phyloP scores from a whole-genome alignment of 2,329 filamentous ascomycete genomes.

The Curvularia verruculosa region DNA sequence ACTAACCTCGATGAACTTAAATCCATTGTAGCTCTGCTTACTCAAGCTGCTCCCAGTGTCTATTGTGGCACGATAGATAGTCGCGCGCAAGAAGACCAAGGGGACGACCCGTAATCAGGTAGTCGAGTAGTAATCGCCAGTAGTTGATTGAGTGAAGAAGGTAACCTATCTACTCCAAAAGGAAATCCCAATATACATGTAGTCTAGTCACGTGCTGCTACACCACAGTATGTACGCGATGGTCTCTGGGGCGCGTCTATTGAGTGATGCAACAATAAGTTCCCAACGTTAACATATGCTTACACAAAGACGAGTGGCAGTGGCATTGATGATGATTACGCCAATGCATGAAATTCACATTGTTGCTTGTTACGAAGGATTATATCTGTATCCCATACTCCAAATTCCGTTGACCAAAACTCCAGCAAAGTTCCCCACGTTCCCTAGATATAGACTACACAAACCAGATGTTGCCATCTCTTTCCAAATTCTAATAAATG shows the following conservation, averaged over 20 bases:
- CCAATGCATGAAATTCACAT: background rate
- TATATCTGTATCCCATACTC: background rate
- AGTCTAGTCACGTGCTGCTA: too few species aligned
- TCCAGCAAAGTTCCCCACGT: background rate
- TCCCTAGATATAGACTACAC: background rate
- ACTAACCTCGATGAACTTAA: background rate
- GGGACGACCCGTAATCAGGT: too few species aligned
- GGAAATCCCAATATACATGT: background rate
- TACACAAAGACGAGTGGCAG: background rate
- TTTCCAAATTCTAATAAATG: background rate
- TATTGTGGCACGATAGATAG: too few species aligned
- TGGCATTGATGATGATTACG: background rate
- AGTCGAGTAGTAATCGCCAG: too few species aligned
- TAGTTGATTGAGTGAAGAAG: too few species aligned
- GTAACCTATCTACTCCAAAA: too few species aligned
- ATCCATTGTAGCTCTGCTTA: background rate
- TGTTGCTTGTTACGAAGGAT: background rate
- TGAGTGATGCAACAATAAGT: background rate
- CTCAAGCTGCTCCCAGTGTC: too few species aligned
- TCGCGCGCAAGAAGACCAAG: too few species aligned
- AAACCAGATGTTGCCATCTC: background rate
- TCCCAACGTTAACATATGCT: background rate
- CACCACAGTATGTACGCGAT: background rate
- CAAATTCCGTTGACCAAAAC: background rate
- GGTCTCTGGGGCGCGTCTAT: background rate